These are phyloP conservation scores for Kwoniella botswanensis DNA, from an alignment of 768 basidiomycete species.

Conservation along the genomic window DNA sequence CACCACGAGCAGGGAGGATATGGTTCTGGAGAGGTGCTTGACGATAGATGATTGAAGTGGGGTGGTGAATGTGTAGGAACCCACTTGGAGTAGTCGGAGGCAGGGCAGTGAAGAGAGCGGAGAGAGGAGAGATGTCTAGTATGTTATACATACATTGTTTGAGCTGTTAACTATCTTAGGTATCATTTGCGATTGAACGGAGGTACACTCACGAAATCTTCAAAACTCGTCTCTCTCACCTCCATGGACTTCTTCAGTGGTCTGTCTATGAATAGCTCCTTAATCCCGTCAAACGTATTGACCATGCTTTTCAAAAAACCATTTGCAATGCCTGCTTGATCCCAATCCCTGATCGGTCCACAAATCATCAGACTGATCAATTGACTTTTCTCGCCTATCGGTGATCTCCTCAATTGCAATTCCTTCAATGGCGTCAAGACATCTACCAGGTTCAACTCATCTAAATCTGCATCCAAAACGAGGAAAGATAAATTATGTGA, in stretches of 20 bases:
- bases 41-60: conserved; percentile 34
- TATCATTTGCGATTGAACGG: no score
- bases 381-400: conserved; percentile 36
- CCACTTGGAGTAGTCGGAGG: conserved; percentile 53
- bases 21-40: conserved; percentile 24
- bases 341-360: conserved; percentile 54
- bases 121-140: conserved; percentile 38
- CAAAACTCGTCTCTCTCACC: conserved; percentile 34
- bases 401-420: conserved; percentile 35
- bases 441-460: conserved; percentile 43
- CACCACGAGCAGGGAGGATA: conserved; percentile 42
- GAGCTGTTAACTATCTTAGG: no score
- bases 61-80: conserved; percentile 47
- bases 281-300: conserved; percentile 40
- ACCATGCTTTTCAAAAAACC: conserved; percentile 45
- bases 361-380: conserved; percentile 50
- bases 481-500: conserved; percentile 46
- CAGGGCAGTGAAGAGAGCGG: conserved; percentile 41
- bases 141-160: background rate
- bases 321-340: background rate
- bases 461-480: conserved; percentile 54
- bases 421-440: conserved; percentile 38
- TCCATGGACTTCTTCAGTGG: conserved; percentile 44
- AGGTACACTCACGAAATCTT: conserved; percentile 43
- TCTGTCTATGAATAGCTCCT: conserved; percentile 55